Evolutionary conservation across 345 rosid species (phyloP).

Genomic region (Gynandropsis gynandra): DNA sequence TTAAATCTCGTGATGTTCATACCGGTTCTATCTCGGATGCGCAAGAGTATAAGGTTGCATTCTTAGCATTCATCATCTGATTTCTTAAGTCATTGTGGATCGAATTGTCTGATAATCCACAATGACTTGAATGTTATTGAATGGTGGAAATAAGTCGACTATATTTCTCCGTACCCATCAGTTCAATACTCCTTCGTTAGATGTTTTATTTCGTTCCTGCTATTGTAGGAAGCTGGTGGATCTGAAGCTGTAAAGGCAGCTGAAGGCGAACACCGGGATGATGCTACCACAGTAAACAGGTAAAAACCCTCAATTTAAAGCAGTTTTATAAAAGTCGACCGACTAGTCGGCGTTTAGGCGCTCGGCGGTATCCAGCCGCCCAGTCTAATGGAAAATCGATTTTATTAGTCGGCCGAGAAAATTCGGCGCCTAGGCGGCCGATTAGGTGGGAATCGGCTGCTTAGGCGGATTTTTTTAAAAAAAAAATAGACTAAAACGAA

Average conservation of each 20-base stretch:
- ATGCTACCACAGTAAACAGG: slow-evolving; percentile 55
- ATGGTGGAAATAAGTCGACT: neutral
- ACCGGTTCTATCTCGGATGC: slow-evolving; percentile 27
- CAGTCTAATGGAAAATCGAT: too few relatives aligned
- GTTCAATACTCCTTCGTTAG: slow-evolving; percentile 9
- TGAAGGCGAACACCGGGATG: slow-evolving; percentile 71
- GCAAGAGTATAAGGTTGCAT: slow-evolving; percentile 49
- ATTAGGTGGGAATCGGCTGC: too few relatives aligned
- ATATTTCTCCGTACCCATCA: slow-evolving; percentile 4
- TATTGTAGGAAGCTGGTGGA: slow-evolving; percentile 50
- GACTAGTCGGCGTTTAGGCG: too few relatives aligned
- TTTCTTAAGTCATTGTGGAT: neutral
- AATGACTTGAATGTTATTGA: slow-evolving; percentile 4
- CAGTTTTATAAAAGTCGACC: neutral
- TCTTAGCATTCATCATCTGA: slow-evolving; percentile 14
- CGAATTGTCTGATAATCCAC: too few relatives aligned
- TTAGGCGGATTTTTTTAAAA: too few relatives aligned
- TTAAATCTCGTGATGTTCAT: slow-evolving; percentile 44
- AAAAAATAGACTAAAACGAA: too few relatives aligned
- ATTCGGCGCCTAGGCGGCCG: too few relatives aligned
- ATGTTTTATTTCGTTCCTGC: slow-evolving; percentile 1
- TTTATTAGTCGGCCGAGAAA: too few relatives aligned
- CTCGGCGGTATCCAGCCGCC: too few relatives aligned
- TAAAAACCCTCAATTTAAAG: slow-evolving; percentile 18
- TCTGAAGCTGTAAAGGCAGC: slow-evolving; percentile 45